phyloP scores from a whole-genome alignment of 805 yeast genomes.

The Candida pini region DNA sequence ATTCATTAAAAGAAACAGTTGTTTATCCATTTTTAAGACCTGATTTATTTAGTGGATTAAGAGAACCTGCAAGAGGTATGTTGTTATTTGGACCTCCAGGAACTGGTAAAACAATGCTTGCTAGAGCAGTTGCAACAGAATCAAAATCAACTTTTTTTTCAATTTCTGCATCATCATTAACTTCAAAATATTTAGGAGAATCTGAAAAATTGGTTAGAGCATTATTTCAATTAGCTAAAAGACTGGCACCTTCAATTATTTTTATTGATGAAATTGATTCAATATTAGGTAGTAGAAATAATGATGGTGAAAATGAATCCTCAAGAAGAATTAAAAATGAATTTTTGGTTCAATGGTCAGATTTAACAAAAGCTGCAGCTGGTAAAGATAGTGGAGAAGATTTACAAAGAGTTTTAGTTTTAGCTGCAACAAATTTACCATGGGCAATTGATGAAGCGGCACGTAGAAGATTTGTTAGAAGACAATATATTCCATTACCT shows the following conservation, averaged over 20 bases:
- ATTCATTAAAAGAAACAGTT: constrained; percentile 86
- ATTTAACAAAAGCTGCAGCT: constrained; percentile 81
- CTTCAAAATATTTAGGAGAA: constrained; percentile 87
- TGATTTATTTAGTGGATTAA: constrained; percentile 79
- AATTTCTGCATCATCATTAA: constrained; percentile 82
- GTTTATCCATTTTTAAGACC: constrained; percentile 95
- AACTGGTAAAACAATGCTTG: constrained; percentile 97
- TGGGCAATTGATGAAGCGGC: constrained; percentile 99
- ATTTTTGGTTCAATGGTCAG: constrained; percentile 92
- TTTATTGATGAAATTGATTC: constrained; percentile 97
- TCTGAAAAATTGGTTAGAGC: constrained; percentile 91
- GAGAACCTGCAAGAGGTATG: constrained; percentile 98
- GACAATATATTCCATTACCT: constrained; percentile 92
- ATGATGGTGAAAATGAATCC: constrained; percentile 74
- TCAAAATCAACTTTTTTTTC: constrained; percentile 89
- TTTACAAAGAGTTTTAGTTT: constrained; percentile 69
- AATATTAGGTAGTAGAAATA: constrained; percentile 67
- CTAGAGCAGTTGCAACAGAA: constrained; percentile 94
- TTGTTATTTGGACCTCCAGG: constrained; percentile 96
- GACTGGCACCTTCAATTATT: constrained; percentile 85
- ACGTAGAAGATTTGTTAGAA: constrained; percentile 81
- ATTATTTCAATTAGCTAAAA: constrained; percentile 75
- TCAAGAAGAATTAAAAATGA: constrained; percentile 88
- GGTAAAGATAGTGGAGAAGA: constrained; percentile 52
- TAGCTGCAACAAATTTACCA: constrained; percentile 94